Conservation (phyloP, 2,329 filamentous ascomycete species). For the Penicillium sumatraense region DNA sequence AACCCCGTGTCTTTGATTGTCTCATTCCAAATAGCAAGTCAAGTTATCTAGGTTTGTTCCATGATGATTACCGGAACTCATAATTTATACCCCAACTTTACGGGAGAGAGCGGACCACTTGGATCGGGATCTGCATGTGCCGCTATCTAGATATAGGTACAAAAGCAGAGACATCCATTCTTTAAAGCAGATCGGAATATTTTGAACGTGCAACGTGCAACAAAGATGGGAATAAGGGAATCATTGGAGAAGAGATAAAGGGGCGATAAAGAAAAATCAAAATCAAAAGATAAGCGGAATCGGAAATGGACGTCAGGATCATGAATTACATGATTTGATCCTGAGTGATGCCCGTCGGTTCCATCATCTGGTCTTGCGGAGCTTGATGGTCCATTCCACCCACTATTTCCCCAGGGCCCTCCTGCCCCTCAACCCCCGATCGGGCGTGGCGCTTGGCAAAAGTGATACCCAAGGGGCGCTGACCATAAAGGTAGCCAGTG, state of each 20-base stretch:
- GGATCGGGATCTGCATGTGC: constrained; percentile 19
- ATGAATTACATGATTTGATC: constrained; percentile 88
- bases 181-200: constrained; percentile 13
- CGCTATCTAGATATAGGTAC: background rate
- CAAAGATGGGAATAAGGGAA: constrained; percentile 28
- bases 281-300: constrained; percentile 5
- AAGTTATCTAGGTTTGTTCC: too few species aligned
- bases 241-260: constrained; percentile 19
- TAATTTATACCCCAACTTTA: constrained; percentile 4
- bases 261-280: constrained; percentile 11
- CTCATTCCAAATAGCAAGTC: too few species aligned
- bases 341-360: constrained; percentile 73
- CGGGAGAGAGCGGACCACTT: background rate
- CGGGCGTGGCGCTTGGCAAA: constrained; percentile 83
- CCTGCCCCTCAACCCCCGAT: constrained; percentile 62
- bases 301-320: background rate
- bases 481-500: constrained; percentile 95
- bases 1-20: too few species aligned
- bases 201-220: constrained; percentile 11
- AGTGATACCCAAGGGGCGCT: constrained; percentile 87
- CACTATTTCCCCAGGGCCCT: constrained; percentile 67
- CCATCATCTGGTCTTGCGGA: constrained; percentile 99
- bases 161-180: constrained; percentile 16
- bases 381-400: constrained; percentile 72
- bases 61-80: too few species aligned